Conservation (phyloP, 2,329 filamentous ascomycete species). For the Ophiobolus disseminans region DNA sequence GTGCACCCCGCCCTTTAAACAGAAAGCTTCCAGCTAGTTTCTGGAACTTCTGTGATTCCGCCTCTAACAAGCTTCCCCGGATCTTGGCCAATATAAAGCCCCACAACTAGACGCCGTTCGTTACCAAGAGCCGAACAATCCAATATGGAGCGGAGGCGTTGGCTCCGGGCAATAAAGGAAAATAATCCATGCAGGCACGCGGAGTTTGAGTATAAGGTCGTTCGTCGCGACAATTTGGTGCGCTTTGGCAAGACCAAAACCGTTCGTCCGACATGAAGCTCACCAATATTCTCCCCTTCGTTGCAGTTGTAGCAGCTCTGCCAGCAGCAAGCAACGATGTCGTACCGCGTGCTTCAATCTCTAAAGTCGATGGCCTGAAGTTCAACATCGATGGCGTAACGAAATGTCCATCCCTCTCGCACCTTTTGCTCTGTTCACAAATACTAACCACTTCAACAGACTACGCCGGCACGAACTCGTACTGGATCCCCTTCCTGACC, state of each 20-base stretch:
- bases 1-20: slow-evolving; percentile 1
- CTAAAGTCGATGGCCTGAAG: slow-evolving; percentile 34
- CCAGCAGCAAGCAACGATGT: slow-evolving; percentile 19
- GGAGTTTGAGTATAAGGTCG: slow-evolving; percentile 9
- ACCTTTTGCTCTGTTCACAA: not conserved
- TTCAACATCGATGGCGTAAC: slow-evolving; percentile 47
- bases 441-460: slow-evolving; percentile 36
- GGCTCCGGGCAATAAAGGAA: not conserved
- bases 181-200: slow-evolving; percentile 1
- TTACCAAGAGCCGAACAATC: slow-evolving; percentile 2
- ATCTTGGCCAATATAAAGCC: slow-evolving; percentile 15
- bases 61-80: slow-evolving; percentile 1
- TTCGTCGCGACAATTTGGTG: not conserved
- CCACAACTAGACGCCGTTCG: slow-evolving; percentile 11
- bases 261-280: slow-evolving; percentile 28
- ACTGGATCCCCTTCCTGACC: slow-evolving; percentile 62
- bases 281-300: slow-evolving; percentile 23
- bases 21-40: not conserved
- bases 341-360: slow-evolving; percentile 29
- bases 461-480: slow-evolving; percentile 63
- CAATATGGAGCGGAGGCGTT: slow-evolving; percentile 15
- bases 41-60: no score
- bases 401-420: slow-evolving; percentile 29
- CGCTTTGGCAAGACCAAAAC: not conserved
- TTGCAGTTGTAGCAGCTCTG: slow-evolving; percentile 28